Evolutionary conservation across 1,284 basidiomycete genomes (phyloP).

Genomic region (Ceratobasidium papillatum): DNA sequence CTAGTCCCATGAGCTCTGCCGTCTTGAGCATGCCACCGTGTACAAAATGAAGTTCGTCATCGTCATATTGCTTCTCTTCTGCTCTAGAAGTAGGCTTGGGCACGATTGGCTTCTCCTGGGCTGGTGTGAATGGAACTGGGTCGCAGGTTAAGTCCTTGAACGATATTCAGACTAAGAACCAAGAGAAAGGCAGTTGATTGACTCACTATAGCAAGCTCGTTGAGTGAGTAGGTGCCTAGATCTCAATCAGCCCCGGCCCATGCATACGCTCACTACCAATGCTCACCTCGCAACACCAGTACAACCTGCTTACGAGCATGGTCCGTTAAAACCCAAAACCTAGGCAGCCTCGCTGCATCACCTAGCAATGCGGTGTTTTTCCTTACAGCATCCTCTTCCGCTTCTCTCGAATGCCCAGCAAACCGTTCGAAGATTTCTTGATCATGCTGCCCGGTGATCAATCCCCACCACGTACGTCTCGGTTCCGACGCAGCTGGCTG

Average conservation of each 20-base stretch:
- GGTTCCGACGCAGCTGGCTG: conserved; percentile 7
- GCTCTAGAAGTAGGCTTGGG: conserved; percentile 41
- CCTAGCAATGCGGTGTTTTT: conserved; percentile 51
- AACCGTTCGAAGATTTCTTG: conserved; percentile 76
- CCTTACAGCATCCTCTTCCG: conserved; percentile 29
- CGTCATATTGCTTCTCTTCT: conserved; percentile 45
- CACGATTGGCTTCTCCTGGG: conserved; percentile 46
- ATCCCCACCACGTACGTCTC: conserved; percentile 81
- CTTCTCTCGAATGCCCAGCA: conserved; percentile 47
- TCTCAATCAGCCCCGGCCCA: conserved; percentile 39
- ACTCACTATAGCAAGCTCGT: conserved; percentile 73
- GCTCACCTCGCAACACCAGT: conserved; percentile 69
- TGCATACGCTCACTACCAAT: not conserved
- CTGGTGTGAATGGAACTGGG: conserved; percentile 69
- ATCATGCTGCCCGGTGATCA: conserved; percentile 77
- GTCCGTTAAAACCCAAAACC: conserved; percentile 83
- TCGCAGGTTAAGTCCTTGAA: conserved; percentile 74
- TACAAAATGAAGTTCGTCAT: conserved; percentile 61
- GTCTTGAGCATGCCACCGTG: conserved; percentile 83
- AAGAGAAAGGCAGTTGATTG: not conserved
- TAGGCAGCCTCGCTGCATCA: conserved; percentile 74
- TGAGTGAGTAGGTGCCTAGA: conserved; percentile 79
- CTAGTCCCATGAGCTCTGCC: conserved; percentile 78
- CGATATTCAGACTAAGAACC: conserved; percentile 3
- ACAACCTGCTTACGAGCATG: conserved; percentile 75